Evolutionary conservation across 257 asterid genomes (phyloP).

Genomic region (Petunia axillaris): DNA sequence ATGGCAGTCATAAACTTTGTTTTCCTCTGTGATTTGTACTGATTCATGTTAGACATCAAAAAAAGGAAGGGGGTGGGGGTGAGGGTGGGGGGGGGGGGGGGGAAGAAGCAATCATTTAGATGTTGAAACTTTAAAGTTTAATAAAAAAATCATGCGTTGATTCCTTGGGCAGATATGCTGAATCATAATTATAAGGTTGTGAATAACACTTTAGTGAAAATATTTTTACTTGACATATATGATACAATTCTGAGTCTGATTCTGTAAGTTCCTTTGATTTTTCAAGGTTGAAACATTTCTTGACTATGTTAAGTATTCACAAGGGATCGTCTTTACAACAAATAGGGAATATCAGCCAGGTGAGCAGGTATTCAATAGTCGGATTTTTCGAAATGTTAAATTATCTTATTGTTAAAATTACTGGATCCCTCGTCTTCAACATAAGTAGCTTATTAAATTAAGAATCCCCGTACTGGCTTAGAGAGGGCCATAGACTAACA

Average conservation of each 20-base stretch:
- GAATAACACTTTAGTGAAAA: constrained; percentile 20
- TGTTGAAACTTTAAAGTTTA: background rate
- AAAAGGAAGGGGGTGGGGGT: too few relatives aligned
- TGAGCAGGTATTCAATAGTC: constrained; percentile 83
- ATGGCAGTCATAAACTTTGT: constrained; percentile 11
- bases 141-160: constrained; percentile 50
- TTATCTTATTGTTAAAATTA: background rate
- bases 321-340: constrained; percentile 86
- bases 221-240: constrained; percentile 24
- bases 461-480: background rate
- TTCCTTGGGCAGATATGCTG: constrained; percentile 99
- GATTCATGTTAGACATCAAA: constrained; percentile 13
- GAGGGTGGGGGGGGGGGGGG: background rate
- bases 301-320: constrained; percentile 83
- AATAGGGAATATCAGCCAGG: constrained; percentile 96
- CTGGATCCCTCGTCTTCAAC: background rate
- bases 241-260: constrained; percentile 25
- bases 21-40: background rate
- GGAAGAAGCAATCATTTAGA: background rate
- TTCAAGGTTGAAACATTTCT: constrained; percentile 83
- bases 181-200: constrained; percentile 87
- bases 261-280: constrained; percentile 30
- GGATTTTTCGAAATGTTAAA: constrained; percentile 23
- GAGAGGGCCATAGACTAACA: background rate
- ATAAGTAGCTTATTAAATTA: background rate